These are phyloP conservation scores for Penicillium sp. DNA, from an alignment of 2,329 filamentous ascomycete species.

Conservation along the genomic window DNA sequence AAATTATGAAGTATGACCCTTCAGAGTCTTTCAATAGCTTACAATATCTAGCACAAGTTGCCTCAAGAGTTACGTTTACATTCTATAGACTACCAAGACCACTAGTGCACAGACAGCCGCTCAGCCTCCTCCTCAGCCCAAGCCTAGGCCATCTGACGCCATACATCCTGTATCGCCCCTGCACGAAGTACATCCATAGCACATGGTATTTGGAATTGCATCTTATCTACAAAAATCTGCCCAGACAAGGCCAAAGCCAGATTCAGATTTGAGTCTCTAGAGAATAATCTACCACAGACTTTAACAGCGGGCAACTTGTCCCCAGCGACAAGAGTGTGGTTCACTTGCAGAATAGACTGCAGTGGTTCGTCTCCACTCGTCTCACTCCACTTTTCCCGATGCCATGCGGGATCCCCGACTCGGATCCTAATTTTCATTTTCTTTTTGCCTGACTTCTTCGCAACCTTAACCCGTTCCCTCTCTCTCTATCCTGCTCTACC, in stretches of 20 bases:
- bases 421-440: background rate
- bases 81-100: background rate
- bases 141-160: background rate
- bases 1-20: too few relatives aligned
- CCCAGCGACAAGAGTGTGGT: background rate
- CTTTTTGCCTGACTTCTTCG: background rate
- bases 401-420: background rate
- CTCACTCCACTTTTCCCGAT: background rate
- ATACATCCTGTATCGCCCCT: background rate
- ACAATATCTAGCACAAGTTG: too few relatives aligned
- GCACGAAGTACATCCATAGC: background rate
- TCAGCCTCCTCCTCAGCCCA: background rate
- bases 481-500: background rate
- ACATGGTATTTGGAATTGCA: background rate
- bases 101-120: background rate
- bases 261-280: too few relatives aligned
- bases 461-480: background rate
- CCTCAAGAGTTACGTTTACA: too few relatives aligned
- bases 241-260: background rate
- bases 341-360: too few relatives aligned
- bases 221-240: background rate
- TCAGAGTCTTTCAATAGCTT: too few relatives aligned
- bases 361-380: background rate
- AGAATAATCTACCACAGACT: background rate
- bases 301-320: background rate